phyloP scores from a whole-genome alignment of 2,329 filamentous ascomycete species.

The Pseudogymnoascus pannorum region DNA sequence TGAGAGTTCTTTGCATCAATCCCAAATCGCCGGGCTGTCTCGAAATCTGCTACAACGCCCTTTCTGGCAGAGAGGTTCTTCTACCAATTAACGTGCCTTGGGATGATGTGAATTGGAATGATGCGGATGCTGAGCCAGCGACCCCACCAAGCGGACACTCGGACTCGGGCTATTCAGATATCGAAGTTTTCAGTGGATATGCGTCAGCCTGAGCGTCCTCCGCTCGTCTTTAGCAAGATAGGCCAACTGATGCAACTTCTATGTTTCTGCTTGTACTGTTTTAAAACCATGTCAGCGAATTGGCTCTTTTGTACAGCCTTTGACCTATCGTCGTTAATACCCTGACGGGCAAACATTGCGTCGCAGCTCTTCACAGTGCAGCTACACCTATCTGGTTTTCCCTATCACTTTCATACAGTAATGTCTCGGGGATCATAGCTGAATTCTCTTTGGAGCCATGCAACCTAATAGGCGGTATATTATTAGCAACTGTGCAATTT shows the following conservation, averaged over 20 bases:
- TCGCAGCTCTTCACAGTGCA: not conserved
- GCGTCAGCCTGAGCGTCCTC: not conserved
- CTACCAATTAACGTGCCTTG: not conserved
- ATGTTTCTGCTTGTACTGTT: not conserved
- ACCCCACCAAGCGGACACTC: not conserved
- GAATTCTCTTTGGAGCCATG: not conserved
- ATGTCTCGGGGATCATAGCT: no score
- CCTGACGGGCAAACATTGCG: not conserved
- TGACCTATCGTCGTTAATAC: no score
- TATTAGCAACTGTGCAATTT: not conserved
- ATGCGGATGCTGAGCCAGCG: not conserved
- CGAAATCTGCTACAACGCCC: not conserved
- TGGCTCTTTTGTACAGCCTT: not conserved
- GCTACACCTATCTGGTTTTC: not conserved
- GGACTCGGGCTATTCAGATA: not conserved
- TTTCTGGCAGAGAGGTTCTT: not conserved
- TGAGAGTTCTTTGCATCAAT: not conserved
- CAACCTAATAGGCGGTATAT: not conserved
- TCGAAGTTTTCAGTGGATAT: not conserved
- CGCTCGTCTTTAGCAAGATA: not conserved
- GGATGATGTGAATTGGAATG: conserved; percentile 7
- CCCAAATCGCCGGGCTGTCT: not conserved
- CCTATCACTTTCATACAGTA: not conserved
- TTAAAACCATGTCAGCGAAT: not conserved
- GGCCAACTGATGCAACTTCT: not conserved